These are phyloP conservation scores for Apiospora phragmitis DNA, from an alignment of 2,329 filamentous ascomycete genomes.

Conservation along the genomic window DNA sequence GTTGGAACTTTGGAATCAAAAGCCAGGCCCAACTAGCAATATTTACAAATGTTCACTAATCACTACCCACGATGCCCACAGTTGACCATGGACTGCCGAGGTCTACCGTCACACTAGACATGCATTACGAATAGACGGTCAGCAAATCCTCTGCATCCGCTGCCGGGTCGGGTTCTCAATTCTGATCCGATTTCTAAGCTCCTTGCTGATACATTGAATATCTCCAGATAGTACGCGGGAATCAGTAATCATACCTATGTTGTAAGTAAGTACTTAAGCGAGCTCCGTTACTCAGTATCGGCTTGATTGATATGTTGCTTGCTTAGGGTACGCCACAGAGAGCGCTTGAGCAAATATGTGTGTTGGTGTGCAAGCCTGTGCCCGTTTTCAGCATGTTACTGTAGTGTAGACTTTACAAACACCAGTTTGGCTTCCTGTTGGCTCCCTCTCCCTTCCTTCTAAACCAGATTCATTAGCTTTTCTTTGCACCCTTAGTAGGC, in stretches of 20 bases:
- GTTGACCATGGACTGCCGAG: not conserved
- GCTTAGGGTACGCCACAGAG: not conserved
- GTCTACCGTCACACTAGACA: not conserved
- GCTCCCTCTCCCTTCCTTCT: too few relatives aligned
- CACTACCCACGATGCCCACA: not conserved
- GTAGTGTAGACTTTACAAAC: not conserved
- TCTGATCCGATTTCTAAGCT: constrained; percentile 17
- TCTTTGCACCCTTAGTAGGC: not conserved
- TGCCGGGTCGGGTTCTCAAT: not conserved
- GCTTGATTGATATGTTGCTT: not conserved
- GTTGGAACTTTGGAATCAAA: not conserved
- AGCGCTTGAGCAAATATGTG: not conserved
- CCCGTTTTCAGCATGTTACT: not conserved
- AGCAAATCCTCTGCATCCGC: not conserved
- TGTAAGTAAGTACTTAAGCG: not conserved
- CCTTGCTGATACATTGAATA: not conserved
- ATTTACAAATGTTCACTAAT: not conserved
- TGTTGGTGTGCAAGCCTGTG: not conserved
- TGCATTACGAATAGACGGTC: not conserved
- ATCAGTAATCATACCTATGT: not conserved
- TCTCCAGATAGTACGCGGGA: not conserved
- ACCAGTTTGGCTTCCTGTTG: not conserved
- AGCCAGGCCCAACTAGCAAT: not conserved
- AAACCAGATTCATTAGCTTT: too few relatives aligned
- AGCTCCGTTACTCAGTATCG: not conserved